Base-by-base conservation (phyloP, 2,329 filamentous ascomycete genomes). In the Aureobasidium sp. region DNA sequence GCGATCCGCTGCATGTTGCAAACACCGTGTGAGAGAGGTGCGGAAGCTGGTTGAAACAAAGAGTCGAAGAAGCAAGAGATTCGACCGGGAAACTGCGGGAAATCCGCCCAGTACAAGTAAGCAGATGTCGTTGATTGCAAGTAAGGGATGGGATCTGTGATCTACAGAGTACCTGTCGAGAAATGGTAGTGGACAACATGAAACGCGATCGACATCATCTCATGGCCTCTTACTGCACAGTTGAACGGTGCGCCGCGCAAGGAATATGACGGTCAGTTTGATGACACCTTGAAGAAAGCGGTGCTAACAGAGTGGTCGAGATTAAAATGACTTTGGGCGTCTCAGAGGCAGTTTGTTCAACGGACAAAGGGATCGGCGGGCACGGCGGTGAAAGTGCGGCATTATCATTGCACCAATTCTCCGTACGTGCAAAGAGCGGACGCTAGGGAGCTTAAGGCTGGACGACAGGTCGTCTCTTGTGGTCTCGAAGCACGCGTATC, bases 191-290 rank as follows among this genome's bases (percentile, higher is more conserved):
- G 31, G 31, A n/a, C 53, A 57, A 43, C 8, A 42, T 57, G 53
- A 57, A 57, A 57, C 53, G 46, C 38, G 53, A 57, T 57, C 53
- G 27, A 19, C 53, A 46, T 25, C 19, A 45, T 40, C 40, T 57
- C 27, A 31, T 27, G 15, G 17, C 17, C 27, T 35, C 23, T 35
- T 29, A 31, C 35, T 27, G 35, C 49, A 21, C 29, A 31, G 4
- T 21, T 42, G 38, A 25, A 45, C 11, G 21, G 49, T 38, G 21
- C 4, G 25, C 23, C 2, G 19, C 17, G 17, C 23, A 23, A 53
- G 4, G 29, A 53, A 53, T 40, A 38, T 4, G 49, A 40, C 19
- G 4, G 23, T 53, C 21, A 19, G 15, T 13, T 38, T 38, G 7
- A 11, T 29, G 23, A 29, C 35, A 23, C 35, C 47, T 49, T 37